phyloP scores from a whole-genome alignment of 2,329 filamentous ascomycete species.

The Fusarium albosuccineum region DNA sequence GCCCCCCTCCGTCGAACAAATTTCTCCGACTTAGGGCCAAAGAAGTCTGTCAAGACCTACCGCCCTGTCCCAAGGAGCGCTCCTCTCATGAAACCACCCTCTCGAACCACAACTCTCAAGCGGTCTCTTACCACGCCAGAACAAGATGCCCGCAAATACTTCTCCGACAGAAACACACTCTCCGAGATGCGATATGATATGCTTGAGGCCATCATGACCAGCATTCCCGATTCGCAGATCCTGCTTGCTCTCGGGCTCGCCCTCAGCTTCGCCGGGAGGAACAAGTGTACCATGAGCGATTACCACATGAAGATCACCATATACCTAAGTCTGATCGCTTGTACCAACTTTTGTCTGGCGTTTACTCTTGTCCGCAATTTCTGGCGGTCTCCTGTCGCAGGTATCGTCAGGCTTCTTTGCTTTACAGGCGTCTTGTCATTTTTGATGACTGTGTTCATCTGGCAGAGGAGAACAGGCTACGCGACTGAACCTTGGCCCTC shows the following conservation, averaged over 20 bases:
- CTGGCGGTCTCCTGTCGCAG: neutral
- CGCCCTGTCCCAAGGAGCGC: too few relatives aligned
- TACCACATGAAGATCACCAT: conserved; percentile 3
- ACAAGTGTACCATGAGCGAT: neutral
- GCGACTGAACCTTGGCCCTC: neutral
- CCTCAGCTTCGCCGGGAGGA: neutral
- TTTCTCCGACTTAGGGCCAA: too few relatives aligned
- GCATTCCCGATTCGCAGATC: neutral
- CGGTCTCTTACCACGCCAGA: neutral
- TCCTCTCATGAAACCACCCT: too few relatives aligned
- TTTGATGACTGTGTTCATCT: conserved; percentile 4
- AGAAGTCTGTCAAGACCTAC: too few relatives aligned
- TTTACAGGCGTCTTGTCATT: neutral
- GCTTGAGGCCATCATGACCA: neutral
- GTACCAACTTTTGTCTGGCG: neutral
- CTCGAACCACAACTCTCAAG: neutral
- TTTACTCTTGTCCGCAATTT: conserved; percentile 1
- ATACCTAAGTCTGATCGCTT: neutral
- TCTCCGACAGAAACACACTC: neutral
- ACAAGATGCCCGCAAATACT: neutral
- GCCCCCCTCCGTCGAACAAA: too few relatives aligned
- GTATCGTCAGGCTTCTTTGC: neutral
- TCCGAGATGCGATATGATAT: conserved; percentile 6
- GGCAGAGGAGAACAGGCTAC: conserved; percentile 2
- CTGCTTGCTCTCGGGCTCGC: neutral